Percentiles rank a stretch among this genome's conserved stretches.
Evolutionary conservation across 768 basidiomycete species (phyloP).

Genomic region (Boletellus ananas): DNA sequence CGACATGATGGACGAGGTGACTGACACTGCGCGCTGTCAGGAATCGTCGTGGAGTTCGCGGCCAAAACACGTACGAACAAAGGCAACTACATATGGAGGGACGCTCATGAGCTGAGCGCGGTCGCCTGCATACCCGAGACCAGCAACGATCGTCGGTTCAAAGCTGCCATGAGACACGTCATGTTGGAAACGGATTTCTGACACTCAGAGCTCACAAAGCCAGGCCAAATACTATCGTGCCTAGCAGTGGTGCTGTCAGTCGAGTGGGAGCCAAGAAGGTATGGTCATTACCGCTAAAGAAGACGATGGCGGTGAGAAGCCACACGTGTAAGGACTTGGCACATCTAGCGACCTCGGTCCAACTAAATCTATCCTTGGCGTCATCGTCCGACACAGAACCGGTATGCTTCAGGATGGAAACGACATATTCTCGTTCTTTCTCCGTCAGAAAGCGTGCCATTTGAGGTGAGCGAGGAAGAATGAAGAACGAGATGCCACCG

Average conservation of each 20-base stretch:
- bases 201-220: conserved; percentile 21
- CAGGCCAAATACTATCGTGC: conserved; percentile 14
- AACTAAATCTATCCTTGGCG: conserved; percentile 47
- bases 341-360: conserved; percentile 50
- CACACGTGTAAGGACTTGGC: conserved; percentile 54
- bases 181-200: too few relatives aligned
- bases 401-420: conserved; percentile 19
- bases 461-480: conserved; percentile 44
- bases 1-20: conserved; percentile 44
- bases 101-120: conserved; percentile 62
- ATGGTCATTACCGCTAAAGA: conserved; percentile 45
- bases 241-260: conserved; percentile 8
- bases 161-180: conserved; percentile 43
- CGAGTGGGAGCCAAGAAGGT: not conserved
- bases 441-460: conserved; percentile 47
- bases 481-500: conserved; percentile 47
- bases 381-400: conserved; percentile 39
- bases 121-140: conserved; percentile 52
- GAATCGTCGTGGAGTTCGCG: not conserved
- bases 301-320: conserved; percentile 47
- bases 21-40: conserved; percentile 28
- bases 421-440: conserved; percentile 49
- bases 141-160: conserved; percentile 65
- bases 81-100: conserved; percentile 48
- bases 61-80: conserved; percentile 35